These are phyloP conservation scores for Solanum virginianum DNA, from an alignment of 257 asterid species.

Conservation along the genomic window DNA sequence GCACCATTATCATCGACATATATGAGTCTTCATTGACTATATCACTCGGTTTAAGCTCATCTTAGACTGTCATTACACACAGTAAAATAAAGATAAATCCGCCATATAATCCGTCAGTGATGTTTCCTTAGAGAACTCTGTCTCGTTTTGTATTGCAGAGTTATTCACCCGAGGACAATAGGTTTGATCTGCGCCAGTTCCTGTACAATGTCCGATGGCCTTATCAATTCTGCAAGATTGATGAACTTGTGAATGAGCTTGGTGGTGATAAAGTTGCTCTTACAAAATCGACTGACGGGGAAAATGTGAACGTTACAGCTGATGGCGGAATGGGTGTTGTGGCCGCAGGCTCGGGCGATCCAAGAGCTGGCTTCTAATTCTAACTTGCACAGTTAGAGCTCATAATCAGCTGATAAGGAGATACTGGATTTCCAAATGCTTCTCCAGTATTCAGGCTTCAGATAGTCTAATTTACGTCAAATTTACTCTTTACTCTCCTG, in stretches of 20 bases:
- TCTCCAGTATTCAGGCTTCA: background rate
- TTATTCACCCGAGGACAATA: constrained; percentile 89
- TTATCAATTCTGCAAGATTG: constrained; percentile 68
- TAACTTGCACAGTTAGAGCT: background rate
- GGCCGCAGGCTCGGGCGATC: constrained; percentile 82
- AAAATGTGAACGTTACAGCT: constrained; percentile 4
- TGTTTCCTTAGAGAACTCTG: background rate
- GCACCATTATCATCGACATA: background rate
- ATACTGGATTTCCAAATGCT: background rate
- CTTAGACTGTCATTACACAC: background rate
- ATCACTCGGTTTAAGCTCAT: background rate
- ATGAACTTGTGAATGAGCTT: constrained; percentile 50
- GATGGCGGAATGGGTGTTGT: constrained; percentile 76
- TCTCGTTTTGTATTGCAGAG: constrained; percentile 14
- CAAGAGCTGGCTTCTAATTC: constrained; percentile 61
- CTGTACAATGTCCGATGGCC: constrained; percentile 89
- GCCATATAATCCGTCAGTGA: background rate
- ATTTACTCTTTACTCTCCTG: background rate
- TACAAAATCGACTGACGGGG: background rate
- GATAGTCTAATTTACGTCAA: background rate
- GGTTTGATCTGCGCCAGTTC: constrained; percentile 88
- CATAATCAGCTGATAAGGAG: background rate
- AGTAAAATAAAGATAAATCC: background rate
- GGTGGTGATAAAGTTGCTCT: constrained; percentile 9
- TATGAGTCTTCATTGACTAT: background rate